Conservation (phyloP, 202 grass and related monocot species). For the Elaeis oleifera region DNA sequence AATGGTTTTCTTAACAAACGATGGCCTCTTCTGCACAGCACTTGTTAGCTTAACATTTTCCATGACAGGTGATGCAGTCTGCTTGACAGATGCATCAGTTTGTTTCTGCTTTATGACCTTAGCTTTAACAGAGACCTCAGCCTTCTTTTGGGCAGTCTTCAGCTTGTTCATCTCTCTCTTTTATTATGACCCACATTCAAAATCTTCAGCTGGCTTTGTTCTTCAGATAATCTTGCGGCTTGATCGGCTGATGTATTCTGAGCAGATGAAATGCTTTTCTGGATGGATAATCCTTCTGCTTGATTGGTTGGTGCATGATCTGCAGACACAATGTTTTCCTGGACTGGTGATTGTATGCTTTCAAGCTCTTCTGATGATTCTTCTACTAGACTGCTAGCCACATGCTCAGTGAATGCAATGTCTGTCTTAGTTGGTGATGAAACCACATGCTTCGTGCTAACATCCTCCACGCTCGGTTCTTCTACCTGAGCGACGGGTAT, state of each 20-base stretch:
- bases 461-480: constrained; percentile 1
- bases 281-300: neutral
- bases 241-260: constrained; percentile 3
- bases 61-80: no score
- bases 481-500: neutral
- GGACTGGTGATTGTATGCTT: neutral
- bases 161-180: constrained; percentile 23
- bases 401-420: neutral
- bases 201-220: neutral
- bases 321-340: neutral
- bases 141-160: neutral
- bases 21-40: no score
- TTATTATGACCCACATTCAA: constrained; percentile 1
- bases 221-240: constrained; percentile 8
- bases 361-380: neutral
- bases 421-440: neutral
- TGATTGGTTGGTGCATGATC: no score
- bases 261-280: constrained; percentile 28
- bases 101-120: no score
- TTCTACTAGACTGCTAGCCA: neutral
- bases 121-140: no score
- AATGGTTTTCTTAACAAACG: no score
- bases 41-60: no score
- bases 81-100: no score
- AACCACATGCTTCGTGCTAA: neutral